Evolutionary conservation across 345 rosid species (phyloP).

Genomic region (Camelina sativa): DNA sequence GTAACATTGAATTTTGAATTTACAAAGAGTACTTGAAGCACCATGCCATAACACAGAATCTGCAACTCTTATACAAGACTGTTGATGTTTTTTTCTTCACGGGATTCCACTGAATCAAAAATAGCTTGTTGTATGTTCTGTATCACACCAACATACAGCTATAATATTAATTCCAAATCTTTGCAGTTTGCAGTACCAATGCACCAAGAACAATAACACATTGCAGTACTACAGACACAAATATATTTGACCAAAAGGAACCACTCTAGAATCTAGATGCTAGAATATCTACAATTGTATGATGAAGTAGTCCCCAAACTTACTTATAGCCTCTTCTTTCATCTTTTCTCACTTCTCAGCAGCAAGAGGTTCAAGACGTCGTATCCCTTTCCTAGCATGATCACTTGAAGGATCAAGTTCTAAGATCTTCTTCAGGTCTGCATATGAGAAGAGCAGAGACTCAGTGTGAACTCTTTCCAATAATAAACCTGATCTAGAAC

Average conservation of each 20-base stretch:
- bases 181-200: slow-evolving; percentile 20
- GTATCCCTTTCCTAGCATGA: slow-evolving; percentile 69
- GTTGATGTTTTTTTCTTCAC: neutral
- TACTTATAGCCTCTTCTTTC: slow-evolving; percentile 99
- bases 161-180: slow-evolving; percentile 8
- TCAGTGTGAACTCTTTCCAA: neutral
- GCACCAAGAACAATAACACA: slow-evolving; percentile 17
- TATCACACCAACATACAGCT: slow-evolving; percentile 35
- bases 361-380: slow-evolving; percentile 82
- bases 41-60: neutral
- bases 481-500: slow-evolving; percentile 1
- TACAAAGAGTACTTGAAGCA: slow-evolving; percentile 1
- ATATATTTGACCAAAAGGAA: slow-evolving; percentile 21
- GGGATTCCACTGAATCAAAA: slow-evolving; percentile 16
- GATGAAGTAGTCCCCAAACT: slow-evolving; percentile 34
- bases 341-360: slow-evolving; percentile 90
- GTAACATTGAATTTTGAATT: slow-evolving; percentile 34
- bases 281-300: neutral
- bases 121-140: slow-evolving; percentile 28
- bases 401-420: slow-evolving; percentile 84
- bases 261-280: neutral
- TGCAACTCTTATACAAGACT: no score
- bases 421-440: slow-evolving; percentile 84
- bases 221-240: slow-evolving; percentile 35
- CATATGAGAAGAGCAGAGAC: slow-evolving; percentile 25